A percentile compares a stretch with the other conserved stretches of the same genome.
These are phyloP conservation scores for Chaetothyriales sp. DNA, from an alignment of 2,329 filamentous ascomycete genomes.

Conservation along the genomic window DNA sequence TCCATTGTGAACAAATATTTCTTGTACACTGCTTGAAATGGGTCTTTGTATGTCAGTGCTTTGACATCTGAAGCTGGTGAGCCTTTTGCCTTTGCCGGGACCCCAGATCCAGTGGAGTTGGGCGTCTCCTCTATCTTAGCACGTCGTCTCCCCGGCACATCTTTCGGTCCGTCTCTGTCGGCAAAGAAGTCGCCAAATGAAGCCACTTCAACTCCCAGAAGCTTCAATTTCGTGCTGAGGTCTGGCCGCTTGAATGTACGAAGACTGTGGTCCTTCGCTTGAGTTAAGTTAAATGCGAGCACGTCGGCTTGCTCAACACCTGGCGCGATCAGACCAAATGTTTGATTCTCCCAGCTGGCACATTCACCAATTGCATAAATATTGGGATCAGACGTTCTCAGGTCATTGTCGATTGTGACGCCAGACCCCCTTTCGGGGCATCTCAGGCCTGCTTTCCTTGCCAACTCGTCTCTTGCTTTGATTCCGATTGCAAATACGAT, in stretches of 20 bases:
- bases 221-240: constrained; percentile 80
- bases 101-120: constrained; percentile 12
- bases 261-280: constrained; percentile 57
- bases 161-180: constrained; percentile 66
- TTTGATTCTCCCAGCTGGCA: constrained; percentile 75
- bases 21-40: constrained; percentile 79
- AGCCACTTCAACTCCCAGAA: constrained; percentile 79
- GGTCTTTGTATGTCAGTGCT: constrained; percentile 75
- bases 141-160: constrained; percentile 48
- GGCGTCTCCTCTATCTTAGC: constrained; percentile 32
- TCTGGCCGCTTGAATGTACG: constrained; percentile 68
- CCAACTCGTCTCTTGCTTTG: constrained; percentile 65
- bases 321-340: constrained; percentile 77
- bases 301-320: constrained; percentile 90
- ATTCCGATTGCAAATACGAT: constrained; percentile 87
- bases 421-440: constrained; percentile 62
- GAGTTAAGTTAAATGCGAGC: constrained; percentile 78
- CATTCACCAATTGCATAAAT: constrained; percentile 87
- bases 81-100: constrained; percentile 33
- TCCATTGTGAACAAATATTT: constrained; percentile 86
- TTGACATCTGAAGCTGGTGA: constrained; percentile 53
- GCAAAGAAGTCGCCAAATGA: constrained; percentile 93
- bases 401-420: constrained; percentile 51
- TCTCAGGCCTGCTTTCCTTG: constrained; percentile 53
- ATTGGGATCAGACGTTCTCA: constrained; percentile 56